Base-by-base conservation (phyloP, 2,329 filamentous ascomycete genomes). In the Talaromyces sp. region DNA sequence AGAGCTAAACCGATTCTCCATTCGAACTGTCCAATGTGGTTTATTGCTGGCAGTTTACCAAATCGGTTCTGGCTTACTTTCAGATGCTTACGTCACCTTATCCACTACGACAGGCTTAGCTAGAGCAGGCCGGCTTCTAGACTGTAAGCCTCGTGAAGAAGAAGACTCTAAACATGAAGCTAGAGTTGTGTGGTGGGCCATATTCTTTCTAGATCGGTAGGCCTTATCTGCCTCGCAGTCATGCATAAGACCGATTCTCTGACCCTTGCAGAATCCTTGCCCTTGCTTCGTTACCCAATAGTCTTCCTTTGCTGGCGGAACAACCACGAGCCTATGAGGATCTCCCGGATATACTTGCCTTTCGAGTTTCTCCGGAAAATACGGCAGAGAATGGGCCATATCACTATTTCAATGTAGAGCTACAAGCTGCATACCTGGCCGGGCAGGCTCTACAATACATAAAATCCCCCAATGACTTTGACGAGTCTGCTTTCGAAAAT, bases 31-130 rank as follows among this genome's bases (percentile, higher is more conserved):
- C 5, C 56, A 58, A 17, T 58, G 56, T 8, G 56, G 56, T 15
- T 1, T 58, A 19, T 48, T 58, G 10, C 40, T 58, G 22, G 19
- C 56, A 53, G 40, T 53, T 13, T 58, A 53, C n/a, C 56, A 58
- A 53, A 35, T 58, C 25, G 56, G 56, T 11, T 50, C 56, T 21
- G 56, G 56, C 7, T n/a, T 53, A 6, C 25, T 58, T 46, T 28
- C 50, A n/a, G 56, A 53, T n/a, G 56, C 56, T 46, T 58, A 58
- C 46, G n/a, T 48, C 13, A 58, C 50, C 9, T 28, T 58, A 31
- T 53, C 56, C 10, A 53, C 56, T 8, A 53, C 56, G 1, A 22
- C 22, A 33, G 56, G 39, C 9, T 36, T 58, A 9, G 33, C 41
- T 40, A 39, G 33, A 17, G 40, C 19, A 17, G 5, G 15, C 10